Percentiles rank a stretch among this genome's conserved stretches.
These are phyloP conservation scores for Gossypium rotundifolium DNA, from an alignment of 345 rosid genomes.

Conservation along the genomic window DNA sequence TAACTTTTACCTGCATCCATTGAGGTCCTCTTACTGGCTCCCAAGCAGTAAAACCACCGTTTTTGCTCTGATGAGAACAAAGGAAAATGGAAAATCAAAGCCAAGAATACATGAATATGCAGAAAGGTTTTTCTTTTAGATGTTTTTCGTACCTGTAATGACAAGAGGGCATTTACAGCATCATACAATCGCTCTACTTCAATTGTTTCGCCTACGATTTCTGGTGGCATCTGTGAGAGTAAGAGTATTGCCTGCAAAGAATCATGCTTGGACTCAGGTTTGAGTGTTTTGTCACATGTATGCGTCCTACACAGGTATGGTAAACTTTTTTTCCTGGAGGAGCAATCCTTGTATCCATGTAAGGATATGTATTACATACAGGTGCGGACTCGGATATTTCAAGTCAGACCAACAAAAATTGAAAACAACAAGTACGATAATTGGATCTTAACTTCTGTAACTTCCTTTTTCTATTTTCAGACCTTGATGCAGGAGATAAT, in stretches of 20 bases:
- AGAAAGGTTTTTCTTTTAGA: neutral
- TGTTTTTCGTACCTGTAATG: constrained; percentile 4
- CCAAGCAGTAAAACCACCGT: constrained; percentile 12
- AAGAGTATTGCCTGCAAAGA: constrained; percentile 6
- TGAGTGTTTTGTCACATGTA: neutral
- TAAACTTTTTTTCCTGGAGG: neutral
- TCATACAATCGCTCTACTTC: constrained; percentile 1
- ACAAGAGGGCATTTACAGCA: constrained; percentile 7
- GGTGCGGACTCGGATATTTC: neutral
- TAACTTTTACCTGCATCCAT: constrained; percentile 7
- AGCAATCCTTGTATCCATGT: neutral
- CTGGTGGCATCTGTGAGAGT: neutral
- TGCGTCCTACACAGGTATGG: neutral
- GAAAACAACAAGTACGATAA: neutral
- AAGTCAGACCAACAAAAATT: neutral
- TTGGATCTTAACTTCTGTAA: neutral
- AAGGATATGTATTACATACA: neutral
- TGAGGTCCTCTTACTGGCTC: constrained; percentile 9
- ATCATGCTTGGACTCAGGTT: neutral
- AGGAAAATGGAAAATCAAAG: constrained; percentile 1
- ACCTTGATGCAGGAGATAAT: neutral
- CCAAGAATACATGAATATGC: neutral
- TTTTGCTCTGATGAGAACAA: neutral
- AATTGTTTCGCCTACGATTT: constrained; percentile 4
- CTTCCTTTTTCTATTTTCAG: neutral